Percentiles rank a stretch among this genome's conserved stretches.
These are phyloP conservation scores for Theobroma grandiflorum DNA, from an alignment of 441 rosid genomes.

Conservation along the genomic window DNA sequence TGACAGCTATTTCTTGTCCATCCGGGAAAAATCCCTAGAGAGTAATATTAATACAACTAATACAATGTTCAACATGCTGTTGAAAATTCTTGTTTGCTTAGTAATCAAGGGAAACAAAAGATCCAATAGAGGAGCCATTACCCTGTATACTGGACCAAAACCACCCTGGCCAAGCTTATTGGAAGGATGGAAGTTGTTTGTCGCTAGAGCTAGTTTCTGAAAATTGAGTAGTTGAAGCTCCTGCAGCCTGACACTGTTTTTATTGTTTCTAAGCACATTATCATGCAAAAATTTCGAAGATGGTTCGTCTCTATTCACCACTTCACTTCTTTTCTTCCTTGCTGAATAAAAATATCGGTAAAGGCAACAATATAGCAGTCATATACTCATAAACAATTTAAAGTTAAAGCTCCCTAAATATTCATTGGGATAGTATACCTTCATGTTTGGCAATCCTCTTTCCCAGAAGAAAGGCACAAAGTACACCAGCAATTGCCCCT, in stretches of 20 bases:
- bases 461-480: conserved; percentile 23
- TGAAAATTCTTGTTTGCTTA: no score
- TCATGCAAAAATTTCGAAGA: neutral
- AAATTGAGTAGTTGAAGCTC: neutral
- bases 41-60: no score
- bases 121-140: neutral
- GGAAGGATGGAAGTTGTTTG: neutral
- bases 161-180: conserved; percentile 12
- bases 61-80: no score
- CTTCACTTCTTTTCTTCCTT: conserved; percentile 4
- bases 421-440: conserved; percentile 26
- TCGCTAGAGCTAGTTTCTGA: neutral
- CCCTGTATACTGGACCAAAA: conserved; percentile 13
- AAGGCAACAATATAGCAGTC: neutral
- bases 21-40: conserved; percentile 38
- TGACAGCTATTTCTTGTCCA: conserved; percentile 47
- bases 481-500: conserved; percentile 19
- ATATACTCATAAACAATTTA: no score
- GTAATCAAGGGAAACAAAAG: no score
- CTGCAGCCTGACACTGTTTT: neutral
- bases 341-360: neutral
- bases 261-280: neutral
- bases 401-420: neutral
- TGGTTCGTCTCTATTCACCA: neutral
- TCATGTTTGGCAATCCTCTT: conserved; percentile 26